phyloP scores from a whole-genome alignment of 768 basidiomycete genomes.

The Boletus subcaerulescens region DNA sequence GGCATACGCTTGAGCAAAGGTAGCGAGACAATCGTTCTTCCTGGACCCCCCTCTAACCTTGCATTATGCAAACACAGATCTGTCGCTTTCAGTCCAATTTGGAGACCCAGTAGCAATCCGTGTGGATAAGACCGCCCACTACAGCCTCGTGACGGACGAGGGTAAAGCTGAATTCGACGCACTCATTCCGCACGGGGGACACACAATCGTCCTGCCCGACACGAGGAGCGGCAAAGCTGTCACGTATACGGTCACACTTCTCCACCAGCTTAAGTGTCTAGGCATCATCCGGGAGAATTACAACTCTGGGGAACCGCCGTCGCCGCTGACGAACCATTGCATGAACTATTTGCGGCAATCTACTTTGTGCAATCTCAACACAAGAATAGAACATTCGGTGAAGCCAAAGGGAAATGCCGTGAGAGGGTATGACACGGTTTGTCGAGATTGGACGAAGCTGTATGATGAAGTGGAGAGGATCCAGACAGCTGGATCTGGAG shows the following conservation, averaged over 20 bases:
- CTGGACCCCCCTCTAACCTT: neutral
- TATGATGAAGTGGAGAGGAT: constrained; percentile 12
- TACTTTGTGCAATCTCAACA: constrained; percentile 12
- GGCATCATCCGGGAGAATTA: constrained; percentile 10
- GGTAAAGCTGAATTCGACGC: constrained; percentile 15
- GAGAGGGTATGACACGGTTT: constrained; percentile 11
- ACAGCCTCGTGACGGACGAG: constrained; percentile 9
- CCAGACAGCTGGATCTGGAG: neutral
- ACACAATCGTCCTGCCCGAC: constrained; percentile 9
- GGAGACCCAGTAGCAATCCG: constrained; percentile 12
- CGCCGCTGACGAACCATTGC: constrained; percentile 9
- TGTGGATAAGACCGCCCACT: constrained; percentile 11
- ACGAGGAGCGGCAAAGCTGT: constrained; percentile 8
- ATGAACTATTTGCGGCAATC: constrained; percentile 12
- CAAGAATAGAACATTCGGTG: constrained; percentile 10
- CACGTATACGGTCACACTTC: constrained; percentile 11
- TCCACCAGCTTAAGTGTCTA: constrained; percentile 13
- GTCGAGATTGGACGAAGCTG: constrained; percentile 14
- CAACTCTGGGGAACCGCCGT: neutral
- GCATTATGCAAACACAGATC: neutral
- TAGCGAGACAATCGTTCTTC: neutral
- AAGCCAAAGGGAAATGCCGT: constrained; percentile 3
- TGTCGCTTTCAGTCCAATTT: constrained; percentile 8
- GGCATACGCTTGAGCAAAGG: constrained; percentile 5
- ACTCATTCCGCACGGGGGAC: constrained; percentile 8